These are phyloP conservation scores for Eucalyptus marginata DNA, from an alignment of 345 rosid species.

Conservation along the genomic window DNA sequence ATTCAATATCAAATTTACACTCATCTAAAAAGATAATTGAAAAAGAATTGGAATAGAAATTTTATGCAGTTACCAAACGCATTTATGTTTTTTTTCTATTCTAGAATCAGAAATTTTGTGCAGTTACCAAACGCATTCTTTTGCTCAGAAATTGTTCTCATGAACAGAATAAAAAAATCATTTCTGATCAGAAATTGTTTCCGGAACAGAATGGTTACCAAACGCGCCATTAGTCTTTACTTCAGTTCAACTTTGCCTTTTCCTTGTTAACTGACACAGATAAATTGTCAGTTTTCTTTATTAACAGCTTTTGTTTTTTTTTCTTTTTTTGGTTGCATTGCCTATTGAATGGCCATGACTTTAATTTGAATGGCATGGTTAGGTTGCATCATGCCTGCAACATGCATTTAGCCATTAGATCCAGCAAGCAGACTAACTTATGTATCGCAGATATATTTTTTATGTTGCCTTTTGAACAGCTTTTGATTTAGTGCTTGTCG, in stretches of 20 bases:
- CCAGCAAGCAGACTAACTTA: not conserved
- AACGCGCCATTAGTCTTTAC: not conserved
- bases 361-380: not conserved
- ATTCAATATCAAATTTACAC: too few relatives aligned
- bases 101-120: too few relatives aligned
- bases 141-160: too few relatives aligned
- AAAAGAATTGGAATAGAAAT: too few relatives aligned
- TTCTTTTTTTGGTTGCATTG: not conserved
- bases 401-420: not conserved
- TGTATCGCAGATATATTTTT: not conserved
- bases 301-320: not conserved
- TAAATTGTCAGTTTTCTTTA: not conserved
- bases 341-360: not conserved
- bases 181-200: too few relatives aligned
- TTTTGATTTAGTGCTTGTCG: not conserved
- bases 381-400: not conserved
- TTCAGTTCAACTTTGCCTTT: not conserved
- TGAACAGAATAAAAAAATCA: too few relatives aligned
- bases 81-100: too few relatives aligned
- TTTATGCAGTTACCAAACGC: too few relatives aligned
- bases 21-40: too few relatives aligned
- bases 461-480: not conserved
- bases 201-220: too few relatives aligned
- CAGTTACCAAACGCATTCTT: too few relatives aligned
- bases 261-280: not conserved